Percentiles rank a stretch among this genome's conserved stretches.
These are phyloP conservation scores for Castanea crenata DNA, from an alignment of 306 rosid species.

Conservation along the genomic window DNA sequence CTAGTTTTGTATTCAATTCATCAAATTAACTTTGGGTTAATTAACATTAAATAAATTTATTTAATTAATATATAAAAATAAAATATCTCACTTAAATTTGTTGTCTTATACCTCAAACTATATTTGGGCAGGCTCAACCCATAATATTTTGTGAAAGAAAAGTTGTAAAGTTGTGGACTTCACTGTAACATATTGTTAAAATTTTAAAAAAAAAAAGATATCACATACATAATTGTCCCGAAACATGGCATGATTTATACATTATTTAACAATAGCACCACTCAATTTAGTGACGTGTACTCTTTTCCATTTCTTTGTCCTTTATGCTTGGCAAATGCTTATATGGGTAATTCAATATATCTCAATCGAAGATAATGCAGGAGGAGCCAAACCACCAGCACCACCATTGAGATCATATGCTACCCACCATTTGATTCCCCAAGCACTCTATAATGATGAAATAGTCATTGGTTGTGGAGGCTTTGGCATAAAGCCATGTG, in stretches of 20 bases:
- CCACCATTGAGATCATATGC: slow-evolving; percentile 12
- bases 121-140: too few species aligned
- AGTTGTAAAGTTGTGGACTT: too few species aligned
- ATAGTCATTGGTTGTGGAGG: slow-evolving; percentile 47
- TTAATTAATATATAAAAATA: too few species aligned
- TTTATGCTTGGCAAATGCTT: background rate
- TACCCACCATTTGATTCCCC: slow-evolving; percentile 25
- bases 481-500: slow-evolving; percentile 55
- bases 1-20: too few species aligned
- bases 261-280: background rate
- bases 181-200: too few species aligned
- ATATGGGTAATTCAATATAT: background rate
- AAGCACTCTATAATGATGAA: slow-evolving; percentile 7
- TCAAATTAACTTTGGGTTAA: too few species aligned
- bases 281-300: background rate
- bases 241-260: background rate
- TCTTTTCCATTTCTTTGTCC: background rate
- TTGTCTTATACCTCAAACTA: too few species aligned
- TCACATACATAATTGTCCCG: background rate
- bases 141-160: too few species aligned
- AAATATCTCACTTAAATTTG: too few species aligned
- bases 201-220: background rate
- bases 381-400: background rate
- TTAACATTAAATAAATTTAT: too few species aligned
- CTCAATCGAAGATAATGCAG: background rate